phyloP scores from a whole-genome alignment of 805 yeast species.

The Lipomyces kockii region DNA sequence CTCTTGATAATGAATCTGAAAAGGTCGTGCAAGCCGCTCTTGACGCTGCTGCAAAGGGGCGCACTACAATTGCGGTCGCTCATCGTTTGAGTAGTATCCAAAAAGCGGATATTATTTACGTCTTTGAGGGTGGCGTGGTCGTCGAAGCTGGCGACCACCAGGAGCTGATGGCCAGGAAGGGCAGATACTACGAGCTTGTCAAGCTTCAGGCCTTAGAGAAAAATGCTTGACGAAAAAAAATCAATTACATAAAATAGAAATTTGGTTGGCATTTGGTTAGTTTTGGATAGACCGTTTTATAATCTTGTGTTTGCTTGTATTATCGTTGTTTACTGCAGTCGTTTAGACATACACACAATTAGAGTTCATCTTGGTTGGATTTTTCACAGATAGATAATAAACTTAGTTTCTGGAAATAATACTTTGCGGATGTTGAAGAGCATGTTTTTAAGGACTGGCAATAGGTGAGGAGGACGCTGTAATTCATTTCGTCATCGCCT shows the following conservation, averaged over 20 bases:
- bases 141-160: constrained; percentile 56
- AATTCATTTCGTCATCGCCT: neutral
- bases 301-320: neutral
- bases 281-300: neutral
- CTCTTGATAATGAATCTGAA: constrained; percentile 65
- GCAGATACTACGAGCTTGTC: constrained; percentile 50
- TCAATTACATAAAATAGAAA: neutral
- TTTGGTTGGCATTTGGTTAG: neutral
- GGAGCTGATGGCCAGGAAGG: constrained; percentile 47
- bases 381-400: neutral
- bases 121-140: constrained; percentile 59
- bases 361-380: neutral
- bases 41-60: constrained; percentile 58
- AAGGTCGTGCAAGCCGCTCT: constrained; percentile 67
- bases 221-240: constrained; percentile 13
- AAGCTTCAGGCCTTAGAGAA: constrained; percentile 50
- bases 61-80: constrained; percentile 77
- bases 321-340: neutral
- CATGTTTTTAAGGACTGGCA: neutral
- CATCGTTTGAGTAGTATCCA: constrained; percentile 68
- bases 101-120: constrained; percentile 57
- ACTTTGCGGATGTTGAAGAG: no score
- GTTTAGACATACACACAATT: neutral
- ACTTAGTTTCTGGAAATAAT: neutral
- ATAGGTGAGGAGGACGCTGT: no score